Conservation (phyloP, 495 filamentous ascomycete species). For the Podospora comata region DNA sequence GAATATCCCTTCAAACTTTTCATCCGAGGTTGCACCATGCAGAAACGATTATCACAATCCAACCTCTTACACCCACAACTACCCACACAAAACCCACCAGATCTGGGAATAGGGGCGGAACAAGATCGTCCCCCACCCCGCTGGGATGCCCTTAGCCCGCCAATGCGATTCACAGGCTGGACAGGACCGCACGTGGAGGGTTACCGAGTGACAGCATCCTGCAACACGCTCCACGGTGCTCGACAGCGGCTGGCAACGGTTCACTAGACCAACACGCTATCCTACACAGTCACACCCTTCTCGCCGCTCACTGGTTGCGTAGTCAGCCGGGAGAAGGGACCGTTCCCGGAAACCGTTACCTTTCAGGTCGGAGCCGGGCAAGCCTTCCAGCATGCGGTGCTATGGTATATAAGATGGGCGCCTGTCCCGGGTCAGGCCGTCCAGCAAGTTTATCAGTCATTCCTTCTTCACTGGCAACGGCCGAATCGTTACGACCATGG, state of each 20-base stretch:
- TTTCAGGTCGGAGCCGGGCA: neutral
- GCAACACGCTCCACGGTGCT: neutral
- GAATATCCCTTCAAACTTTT: neutral
- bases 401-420: neutral
- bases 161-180: neutral
- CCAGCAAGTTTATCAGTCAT: neutral
- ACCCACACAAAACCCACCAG: neutral
- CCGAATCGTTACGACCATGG: slow-evolving; percentile 30
- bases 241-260: neutral
- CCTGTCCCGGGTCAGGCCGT: neutral
- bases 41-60: neutral
- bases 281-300: neutral
- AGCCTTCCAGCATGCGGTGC: neutral
- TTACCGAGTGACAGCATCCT: neutral
- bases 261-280: neutral
- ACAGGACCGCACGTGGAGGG: neutral
- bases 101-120: neutral
- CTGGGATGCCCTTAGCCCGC: neutral
- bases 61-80: neutral
- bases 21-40: neutral
- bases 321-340: neutral
- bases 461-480: neutral
- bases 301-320: neutral
- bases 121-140: neutral
- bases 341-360: neutral